Evolutionary conservation across 2,329 filamentous ascomycete species (phyloP).

Genomic region (Alternaria burnsii): DNA sequence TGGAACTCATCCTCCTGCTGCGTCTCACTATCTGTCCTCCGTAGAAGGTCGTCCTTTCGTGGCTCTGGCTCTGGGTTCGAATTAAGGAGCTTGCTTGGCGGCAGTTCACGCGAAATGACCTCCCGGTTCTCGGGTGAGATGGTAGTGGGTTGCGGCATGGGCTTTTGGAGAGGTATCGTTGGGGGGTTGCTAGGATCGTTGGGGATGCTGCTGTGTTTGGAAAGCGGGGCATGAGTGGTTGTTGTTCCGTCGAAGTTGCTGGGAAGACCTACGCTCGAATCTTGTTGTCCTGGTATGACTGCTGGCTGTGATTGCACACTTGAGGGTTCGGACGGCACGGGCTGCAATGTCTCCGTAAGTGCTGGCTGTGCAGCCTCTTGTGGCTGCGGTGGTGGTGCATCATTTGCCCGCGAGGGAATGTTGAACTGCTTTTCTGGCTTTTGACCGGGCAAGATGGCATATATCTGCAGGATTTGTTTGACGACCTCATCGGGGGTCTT

Average conservation of each 20-base stretch:
- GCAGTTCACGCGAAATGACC: constrained; percentile 29
- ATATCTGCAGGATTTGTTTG: constrained; percentile 85
- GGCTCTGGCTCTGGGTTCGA: constrained; percentile 33
- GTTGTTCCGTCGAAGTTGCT: constrained; percentile 63
- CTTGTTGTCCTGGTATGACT: constrained; percentile 21
- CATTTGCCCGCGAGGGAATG: constrained; percentile 62
- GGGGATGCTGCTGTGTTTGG: constrained; percentile 14
- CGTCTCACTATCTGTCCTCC: constrained; percentile 54
- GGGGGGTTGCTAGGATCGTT: constrained; percentile 14
- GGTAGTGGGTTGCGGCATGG: constrained; percentile 11
- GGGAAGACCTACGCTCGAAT: constrained; percentile 59
- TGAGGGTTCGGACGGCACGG: constrained; percentile 12
- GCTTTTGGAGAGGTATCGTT: constrained; percentile 15
- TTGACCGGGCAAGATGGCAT: constrained; percentile 84
- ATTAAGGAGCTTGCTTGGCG: constrained; percentile 39
- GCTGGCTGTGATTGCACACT: constrained; percentile 11
- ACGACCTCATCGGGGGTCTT: constrained; percentile 73
- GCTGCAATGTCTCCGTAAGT: constrained; percentile 6
- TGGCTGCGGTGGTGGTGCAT: constrained; percentile 25
- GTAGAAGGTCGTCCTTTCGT: constrained; percentile 27
- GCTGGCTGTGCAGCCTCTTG: constrained; percentile 12
- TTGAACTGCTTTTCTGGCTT: constrained; percentile 62
- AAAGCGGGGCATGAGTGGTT: constrained; percentile 34
- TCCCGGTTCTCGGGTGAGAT: constrained; percentile 17
- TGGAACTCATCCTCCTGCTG: constrained; percentile 58